Base-by-base conservation (phyloP, 2,329 filamentous ascomycete species). In the Fusarium praegraminearum region DNA sequence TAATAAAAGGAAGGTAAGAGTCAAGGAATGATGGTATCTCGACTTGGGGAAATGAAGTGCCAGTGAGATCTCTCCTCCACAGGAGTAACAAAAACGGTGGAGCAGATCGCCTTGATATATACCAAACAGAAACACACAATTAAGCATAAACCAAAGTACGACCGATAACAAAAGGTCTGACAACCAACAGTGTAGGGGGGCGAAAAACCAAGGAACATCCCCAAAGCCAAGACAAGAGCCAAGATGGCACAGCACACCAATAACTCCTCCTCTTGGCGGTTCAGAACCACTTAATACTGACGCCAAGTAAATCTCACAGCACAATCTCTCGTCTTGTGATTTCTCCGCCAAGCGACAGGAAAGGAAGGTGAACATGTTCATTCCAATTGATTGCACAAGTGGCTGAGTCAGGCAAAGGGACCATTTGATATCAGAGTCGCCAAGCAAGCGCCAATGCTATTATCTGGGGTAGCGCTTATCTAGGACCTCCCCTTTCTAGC, bases 301-400 rank as follows among this genome's bases (percentile, higher is more conserved):
- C 43, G 69, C 69, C 68, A 71, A 71, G 68, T 7, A 16, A 49
- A 6, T 30, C 11, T 9, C 11, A 13, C 32, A 24, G 15, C 12
- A 24, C 53, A 38, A 28, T 38, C 15, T 28, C 15, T 13, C 59
- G 46, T 63, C 69, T 69, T 54, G 65, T 69, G 61, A 66, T 62
- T 57, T 20, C 5, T 22, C 43, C 33, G 69, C 69, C 69, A 71
- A 71, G 69, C n/a, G 24, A 62, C 67, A 49, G 13, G 53, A 67
- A 33, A 33, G 67, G 66, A 62, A 69, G 66, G 66, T 52, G 41
- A 9, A 30, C 11, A 36, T 6, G 15, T 15, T 22, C 47, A 36
- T 24, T 50, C 47, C 32, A 20, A 32, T 20, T 30, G 26, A 30
- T 32, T 46, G 28, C n/a, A 20, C n/a, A 15, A n/a, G 24, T 18